Evolutionary conservation across 176 grass and related monocot species (phyloP), one percentile per base, ranked within the genome.

Genomic region (Carex parvula): DNA sequence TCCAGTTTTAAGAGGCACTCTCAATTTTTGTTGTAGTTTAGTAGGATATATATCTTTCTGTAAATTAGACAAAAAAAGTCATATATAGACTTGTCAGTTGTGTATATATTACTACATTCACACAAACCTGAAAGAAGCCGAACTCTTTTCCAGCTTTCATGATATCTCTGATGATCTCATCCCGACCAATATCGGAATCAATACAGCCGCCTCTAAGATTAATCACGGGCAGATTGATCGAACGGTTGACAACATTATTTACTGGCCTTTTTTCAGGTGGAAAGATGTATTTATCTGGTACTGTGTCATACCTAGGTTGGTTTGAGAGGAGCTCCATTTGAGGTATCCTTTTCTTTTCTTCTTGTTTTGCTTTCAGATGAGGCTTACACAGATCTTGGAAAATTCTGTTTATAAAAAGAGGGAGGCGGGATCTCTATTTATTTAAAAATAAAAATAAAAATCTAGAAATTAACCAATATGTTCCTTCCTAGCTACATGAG

Each of bases 61-160:
- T 37, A 39, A 41, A 15, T 35, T 26, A 62, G 12, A 21, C 53
- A 10, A 12, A 50, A 7, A 30, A 77, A 76, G 18, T 22, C 52
- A 14, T 74, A 35, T 56, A 48, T 29, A 14, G 11, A 15, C n/a
- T 39, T 30, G 41, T 44, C 60, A 64, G 15, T 12, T 61, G 48
- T 10, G 8, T 77, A 50, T 81, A 22, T 39, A 21, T 11, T 3
- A 46, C 16, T 42, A 33, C 17, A 81, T 64, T 48, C 10, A 54
- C 9, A 56, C 73, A 42, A 64, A 85, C 91, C 80, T 97, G 88
- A 80, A 97, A 97, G 86, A 94, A 97, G 8, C 91, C 89, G 20
- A 93, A 87, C 26, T 91, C 89, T 84, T 82, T 87, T 39, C 88
- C 88, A 1, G 88, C 89, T 0, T 83, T 18, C 17, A 97, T 86